Evolutionary conservation across 2,329 filamentous ascomycete genomes (phyloP), one percentile per base, ranked within the genome.

Genomic region (Penicillium palitans): DNA sequence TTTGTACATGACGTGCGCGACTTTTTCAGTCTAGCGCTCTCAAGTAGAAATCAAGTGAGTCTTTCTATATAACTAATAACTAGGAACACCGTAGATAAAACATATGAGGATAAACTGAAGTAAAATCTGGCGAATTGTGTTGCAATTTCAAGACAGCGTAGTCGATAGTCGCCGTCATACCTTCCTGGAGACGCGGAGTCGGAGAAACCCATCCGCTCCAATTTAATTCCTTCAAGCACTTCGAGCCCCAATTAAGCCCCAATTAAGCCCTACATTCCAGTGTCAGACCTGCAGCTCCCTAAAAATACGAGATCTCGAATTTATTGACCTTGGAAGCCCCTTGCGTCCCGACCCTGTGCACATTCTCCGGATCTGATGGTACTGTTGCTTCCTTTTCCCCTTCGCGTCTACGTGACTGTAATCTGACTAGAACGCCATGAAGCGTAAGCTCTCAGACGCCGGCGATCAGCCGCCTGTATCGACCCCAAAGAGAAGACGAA

Each of bases 401-500:
- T 60, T 63, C 52, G 57, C 61, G 52, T 62, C 42, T 61, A 52
- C 52, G 54, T 61, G 33, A 45, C 40, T 50, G 42, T 48, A 31
- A 51, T 55, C 65, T 64, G 59, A 67, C 60, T 64, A 41, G 53
- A 47, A 47, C 52, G 58, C 50, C 50, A 78, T 78, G 76, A 78
- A 78, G 71, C 75, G 76, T 59, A 77, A 76, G 65, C 74, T 74
- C 62, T 69, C 74, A 62, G 71, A 74, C 62, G 68, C 71, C 53
- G 66, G 66, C 52, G 69, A 71, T 35, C 67, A 71, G 47, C 68
- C 70, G 59, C 63, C 67, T 50, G 68, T 70, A 51, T 74, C 72
- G 45, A 78, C 76, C 31, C 76, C 77, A 4, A 77, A 75, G 61
- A 74, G 76, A 63, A 70, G 69, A 52, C 69, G 70, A 53, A 74